Conservation (phyloP, 2,329 filamentous ascomycete genomes). For the Parastagonospora nodorum region DNA sequence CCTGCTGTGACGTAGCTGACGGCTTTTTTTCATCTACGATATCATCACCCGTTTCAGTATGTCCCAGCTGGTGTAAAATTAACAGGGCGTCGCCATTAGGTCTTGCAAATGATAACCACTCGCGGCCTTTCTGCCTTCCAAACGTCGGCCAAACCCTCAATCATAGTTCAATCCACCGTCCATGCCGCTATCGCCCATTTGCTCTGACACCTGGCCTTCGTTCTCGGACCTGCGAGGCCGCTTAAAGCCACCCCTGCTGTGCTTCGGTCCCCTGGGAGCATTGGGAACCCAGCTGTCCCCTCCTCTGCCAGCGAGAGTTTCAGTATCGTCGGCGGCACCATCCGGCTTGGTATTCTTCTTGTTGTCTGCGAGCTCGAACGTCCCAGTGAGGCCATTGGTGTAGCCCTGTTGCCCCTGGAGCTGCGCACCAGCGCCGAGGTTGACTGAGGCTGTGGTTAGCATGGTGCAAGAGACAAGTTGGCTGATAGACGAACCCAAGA, state of each 20-base stretch:
- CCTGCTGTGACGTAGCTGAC: no score
- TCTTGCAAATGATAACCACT: no score
- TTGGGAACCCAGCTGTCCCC: constrained; percentile 1
- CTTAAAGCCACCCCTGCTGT: background rate
- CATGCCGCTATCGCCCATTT: background rate
- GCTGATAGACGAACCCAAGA: constrained; percentile 22
- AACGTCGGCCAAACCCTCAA: background rate
- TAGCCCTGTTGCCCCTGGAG: constrained; percentile 22
- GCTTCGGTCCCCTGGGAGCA: constrained; percentile 4
- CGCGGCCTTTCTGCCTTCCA: no score
- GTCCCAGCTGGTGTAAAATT: no score
- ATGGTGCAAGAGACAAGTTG: background rate
- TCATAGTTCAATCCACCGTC: background rate
- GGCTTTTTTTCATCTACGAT: no score
- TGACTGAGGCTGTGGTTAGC: constrained; percentile 13
- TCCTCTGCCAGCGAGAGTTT: background rate
- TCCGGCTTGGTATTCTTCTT: background rate
- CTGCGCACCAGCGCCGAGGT: constrained; percentile 23
- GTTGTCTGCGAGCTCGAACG: constrained; percentile 9
- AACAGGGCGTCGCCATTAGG: no score
- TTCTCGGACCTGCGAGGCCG: background rate
- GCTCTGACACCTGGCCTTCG: background rate
- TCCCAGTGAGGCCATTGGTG: constrained; percentile 4
- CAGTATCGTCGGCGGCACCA: constrained; percentile 18
- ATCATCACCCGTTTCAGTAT: no score